Conservation (phyloP, 768 basidiomycete species). For the Phanerodontia chrysosporium region DNA sequence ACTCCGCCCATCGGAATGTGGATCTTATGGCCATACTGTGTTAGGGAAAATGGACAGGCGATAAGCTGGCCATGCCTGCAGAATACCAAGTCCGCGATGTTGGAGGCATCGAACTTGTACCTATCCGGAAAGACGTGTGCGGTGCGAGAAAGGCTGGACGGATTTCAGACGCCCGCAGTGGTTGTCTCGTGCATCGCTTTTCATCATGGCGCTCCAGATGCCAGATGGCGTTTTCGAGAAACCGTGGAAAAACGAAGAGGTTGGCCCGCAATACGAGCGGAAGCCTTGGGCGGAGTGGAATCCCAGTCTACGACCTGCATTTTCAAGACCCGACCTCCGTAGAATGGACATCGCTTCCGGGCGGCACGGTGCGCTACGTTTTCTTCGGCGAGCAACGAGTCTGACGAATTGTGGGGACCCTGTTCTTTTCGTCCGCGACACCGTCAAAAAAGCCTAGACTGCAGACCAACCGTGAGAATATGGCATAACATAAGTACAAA, state of each 20-base stretch:
- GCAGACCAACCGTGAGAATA: too few species aligned
- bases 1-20: background rate
- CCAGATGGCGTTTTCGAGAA: background rate
- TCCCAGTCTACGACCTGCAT: background rate
- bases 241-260: background rate
- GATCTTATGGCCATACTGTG: background rate
- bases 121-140: background rate
- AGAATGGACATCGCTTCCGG: background rate
- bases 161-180: background rate
- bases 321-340: background rate
- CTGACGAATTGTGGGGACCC: too few species aligned
- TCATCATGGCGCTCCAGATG: background rate
- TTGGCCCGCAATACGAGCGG: too few species aligned
- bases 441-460: too few species aligned
- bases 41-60: conserved; percentile 1
- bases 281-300: background rate
- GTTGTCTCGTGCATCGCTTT: conserved; percentile 1
- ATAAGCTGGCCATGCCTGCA: conserved; percentile 2
- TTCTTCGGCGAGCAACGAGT: too few species aligned
- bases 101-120: conserved; percentile 1
- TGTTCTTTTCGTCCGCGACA: too few species aligned
- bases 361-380: background rate
- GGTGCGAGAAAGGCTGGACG: background rate
- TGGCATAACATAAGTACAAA: too few species aligned
- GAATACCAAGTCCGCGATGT: conserved; percentile 3